Conservation (phyloP, 176 grass and related monocot genomes). For the Neostapfia colusana region DNA sequence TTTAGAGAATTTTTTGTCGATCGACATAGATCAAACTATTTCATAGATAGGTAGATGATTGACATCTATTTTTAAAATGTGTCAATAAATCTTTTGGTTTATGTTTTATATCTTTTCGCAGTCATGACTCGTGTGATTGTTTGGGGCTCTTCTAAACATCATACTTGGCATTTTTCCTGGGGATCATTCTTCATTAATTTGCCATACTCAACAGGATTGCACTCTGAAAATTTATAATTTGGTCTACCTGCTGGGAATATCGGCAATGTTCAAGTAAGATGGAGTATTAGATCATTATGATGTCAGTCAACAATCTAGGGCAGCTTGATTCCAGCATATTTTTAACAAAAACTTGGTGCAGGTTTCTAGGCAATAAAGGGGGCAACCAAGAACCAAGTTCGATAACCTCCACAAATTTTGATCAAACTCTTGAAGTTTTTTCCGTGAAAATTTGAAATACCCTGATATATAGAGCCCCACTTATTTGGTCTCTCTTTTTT, state of each 20-base stretch:
- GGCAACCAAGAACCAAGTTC: constrained; percentile 58
- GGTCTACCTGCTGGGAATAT: constrained; percentile 62
- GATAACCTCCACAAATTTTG: constrained; percentile 47
- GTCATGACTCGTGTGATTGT: constrained; percentile 24
- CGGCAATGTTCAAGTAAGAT: constrained; percentile 68
- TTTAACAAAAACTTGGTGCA: constrained; percentile 65
- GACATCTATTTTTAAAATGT: background rate
- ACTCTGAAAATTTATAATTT: constrained; percentile 65
- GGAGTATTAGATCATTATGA: constrained; percentile 71
- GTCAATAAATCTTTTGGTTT: background rate
- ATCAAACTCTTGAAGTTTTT: constrained; percentile 36
- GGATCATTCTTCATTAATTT: constrained; percentile 60
- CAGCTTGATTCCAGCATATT: constrained; percentile 53
- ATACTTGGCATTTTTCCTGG: constrained; percentile 50
- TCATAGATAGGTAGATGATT: background rate
- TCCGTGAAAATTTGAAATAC: constrained; percentile 44
- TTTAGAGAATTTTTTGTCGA: background rate
- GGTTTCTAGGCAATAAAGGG: constrained; percentile 56
- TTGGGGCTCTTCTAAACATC: constrained; percentile 36
- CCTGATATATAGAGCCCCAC: constrained; percentile 64
- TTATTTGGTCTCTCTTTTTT: constrained; percentile 21
- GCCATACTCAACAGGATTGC: constrained; percentile 71
- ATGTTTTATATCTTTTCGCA: constrained; percentile 12
- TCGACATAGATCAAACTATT: constrained; percentile 5
- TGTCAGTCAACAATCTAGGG: constrained; percentile 52